Evolutionary conservation across 371 early-diverging fungal genomes (phyloP).

Genomic region (Lichtheimia ornata): DNA sequence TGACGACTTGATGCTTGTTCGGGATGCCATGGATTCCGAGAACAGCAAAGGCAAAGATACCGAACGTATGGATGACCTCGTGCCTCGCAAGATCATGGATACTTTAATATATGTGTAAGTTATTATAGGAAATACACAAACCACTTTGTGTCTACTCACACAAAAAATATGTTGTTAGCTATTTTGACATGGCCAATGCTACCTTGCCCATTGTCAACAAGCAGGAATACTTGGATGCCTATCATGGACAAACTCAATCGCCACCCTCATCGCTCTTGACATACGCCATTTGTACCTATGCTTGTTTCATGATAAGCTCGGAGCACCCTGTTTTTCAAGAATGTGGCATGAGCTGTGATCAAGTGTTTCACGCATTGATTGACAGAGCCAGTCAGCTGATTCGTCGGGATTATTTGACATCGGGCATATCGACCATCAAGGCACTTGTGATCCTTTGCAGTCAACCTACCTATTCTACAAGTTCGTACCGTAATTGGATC

Average conservation of each 20-base stretch:
- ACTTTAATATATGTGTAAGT: constrained; percentile 26
- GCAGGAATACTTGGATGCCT: constrained; percentile 35
- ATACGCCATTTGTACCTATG: constrained; percentile 38
- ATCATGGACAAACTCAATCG: constrained; percentile 28
- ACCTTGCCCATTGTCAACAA: constrained; percentile 40
- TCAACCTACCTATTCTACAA: constrained; percentile 38
- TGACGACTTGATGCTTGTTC: constrained; percentile 39
- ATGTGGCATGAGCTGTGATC: constrained; percentile 28
- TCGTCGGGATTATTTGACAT: constrained; percentile 35
- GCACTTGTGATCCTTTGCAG: constrained; percentile 40
- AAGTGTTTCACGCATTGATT: constrained; percentile 26
- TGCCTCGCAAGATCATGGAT: constrained; percentile 30
- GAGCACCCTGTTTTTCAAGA: constrained; percentile 30
- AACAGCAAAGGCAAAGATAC: constrained; percentile 21
- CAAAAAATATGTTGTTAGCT: constrained; percentile 21
- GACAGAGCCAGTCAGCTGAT: constrained; percentile 29
- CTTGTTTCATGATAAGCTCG: constrained; percentile 30
- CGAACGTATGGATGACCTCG: constrained; percentile 21
- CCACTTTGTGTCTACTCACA: neutral
- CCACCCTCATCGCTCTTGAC: constrained; percentile 37
- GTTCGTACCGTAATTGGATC: constrained; percentile 43
- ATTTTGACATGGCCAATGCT: constrained; percentile 28
- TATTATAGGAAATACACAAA: neutral
- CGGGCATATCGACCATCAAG: constrained; percentile 40
- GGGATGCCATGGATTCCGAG: constrained; percentile 36